These are phyloP conservation scores for Phyllosticta citriasiana DNA, from an alignment of 2,329 filamentous ascomycete genomes.

Conservation along the genomic window DNA sequence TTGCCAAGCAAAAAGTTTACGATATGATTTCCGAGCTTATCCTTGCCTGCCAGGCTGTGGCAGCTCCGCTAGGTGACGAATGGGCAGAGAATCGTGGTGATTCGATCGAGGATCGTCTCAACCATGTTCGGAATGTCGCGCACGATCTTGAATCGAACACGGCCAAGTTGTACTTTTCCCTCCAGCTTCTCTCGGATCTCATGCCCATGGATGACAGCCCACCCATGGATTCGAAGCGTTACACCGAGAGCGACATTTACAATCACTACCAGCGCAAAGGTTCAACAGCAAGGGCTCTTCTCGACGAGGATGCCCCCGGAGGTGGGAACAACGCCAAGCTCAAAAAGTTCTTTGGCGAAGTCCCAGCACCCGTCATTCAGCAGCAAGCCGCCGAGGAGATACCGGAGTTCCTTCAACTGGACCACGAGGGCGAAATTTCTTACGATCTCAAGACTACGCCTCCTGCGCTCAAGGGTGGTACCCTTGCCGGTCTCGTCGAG, in stretches of 20 bases:
- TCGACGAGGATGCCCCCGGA: slow-evolving; percentile 31
- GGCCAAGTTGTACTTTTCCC: slow-evolving; percentile 75
- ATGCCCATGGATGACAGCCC: slow-evolving; percentile 40
- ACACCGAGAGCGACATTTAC: slow-evolving; percentile 26
- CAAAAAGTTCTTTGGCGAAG: slow-evolving; percentile 43
- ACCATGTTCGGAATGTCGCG: slow-evolving; percentile 66
- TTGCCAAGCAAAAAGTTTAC: slow-evolving; percentile 87
- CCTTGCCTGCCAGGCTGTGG: slow-evolving; percentile 80
- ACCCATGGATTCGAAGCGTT: slow-evolving; percentile 29
- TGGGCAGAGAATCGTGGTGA: slow-evolving; percentile 91
- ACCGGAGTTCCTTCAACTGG: slow-evolving; percentile 74
- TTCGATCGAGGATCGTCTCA: slow-evolving; percentile 75
- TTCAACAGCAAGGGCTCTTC: slow-evolving; percentile 38
- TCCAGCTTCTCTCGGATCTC: slow-evolving; percentile 79
- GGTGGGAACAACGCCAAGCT: slow-evolving; percentile 38
- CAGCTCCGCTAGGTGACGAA: slow-evolving; percentile 83
- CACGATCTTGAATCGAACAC: slow-evolving; percentile 78
- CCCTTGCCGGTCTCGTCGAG: slow-evolving; percentile 79
- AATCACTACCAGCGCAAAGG: slow-evolving; percentile 20
- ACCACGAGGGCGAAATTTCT: slow-evolving; percentile 79
- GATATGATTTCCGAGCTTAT: slow-evolving; percentile 87
- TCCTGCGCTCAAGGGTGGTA: slow-evolving; percentile 77
- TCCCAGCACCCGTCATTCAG: slow-evolving; percentile 36
- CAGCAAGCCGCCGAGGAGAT: slow-evolving; percentile 56
- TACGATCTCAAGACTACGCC: slow-evolving; percentile 76